A percentile compares a stretch with the other conserved stretches of the same genome.
Conservation (phyloP, 352 stramenopile species). For the Pythium diclinum region DNA sequence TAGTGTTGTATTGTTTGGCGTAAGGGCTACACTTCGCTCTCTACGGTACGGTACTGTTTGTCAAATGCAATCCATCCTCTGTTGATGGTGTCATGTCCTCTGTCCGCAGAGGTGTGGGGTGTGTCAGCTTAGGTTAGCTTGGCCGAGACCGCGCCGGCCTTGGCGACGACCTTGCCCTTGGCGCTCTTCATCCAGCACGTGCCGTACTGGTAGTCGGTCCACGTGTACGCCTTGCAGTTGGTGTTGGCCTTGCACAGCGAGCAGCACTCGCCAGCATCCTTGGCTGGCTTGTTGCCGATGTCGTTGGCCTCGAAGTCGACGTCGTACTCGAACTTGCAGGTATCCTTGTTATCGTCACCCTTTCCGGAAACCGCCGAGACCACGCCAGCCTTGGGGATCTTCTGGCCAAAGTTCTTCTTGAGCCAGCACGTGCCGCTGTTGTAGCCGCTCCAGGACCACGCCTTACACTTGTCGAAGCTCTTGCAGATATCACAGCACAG, state of each 20-base stretch:
- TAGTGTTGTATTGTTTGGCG: not conserved
- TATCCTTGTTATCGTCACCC: not conserved
- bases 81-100: not conserved
- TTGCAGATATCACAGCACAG: not conserved
- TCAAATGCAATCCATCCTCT: not conserved
- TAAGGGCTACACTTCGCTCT: not conserved
- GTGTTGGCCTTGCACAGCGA: not conserved
- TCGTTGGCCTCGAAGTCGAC: not conserved
- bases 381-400: not conserved
- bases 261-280: not conserved
- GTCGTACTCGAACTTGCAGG: not conserved
- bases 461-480: not conserved
- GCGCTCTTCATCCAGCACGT: constrained; percentile 58
- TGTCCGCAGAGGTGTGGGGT: not conserved
- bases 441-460: not conserved
- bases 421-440: not conserved
- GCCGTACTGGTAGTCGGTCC: constrained; percentile 46
- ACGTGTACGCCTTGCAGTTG: constrained; percentile 24
- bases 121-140: not conserved
- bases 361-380: not conserved
- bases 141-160: not conserved
- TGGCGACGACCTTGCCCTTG: constrained; percentile 1
- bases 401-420: not conserved
- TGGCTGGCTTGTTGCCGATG: constrained; percentile 5
- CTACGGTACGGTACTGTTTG: not conserved